Conservation (phyloP, 1,139 yeast species). For the Suhomyces ambrosiae region DNA sequence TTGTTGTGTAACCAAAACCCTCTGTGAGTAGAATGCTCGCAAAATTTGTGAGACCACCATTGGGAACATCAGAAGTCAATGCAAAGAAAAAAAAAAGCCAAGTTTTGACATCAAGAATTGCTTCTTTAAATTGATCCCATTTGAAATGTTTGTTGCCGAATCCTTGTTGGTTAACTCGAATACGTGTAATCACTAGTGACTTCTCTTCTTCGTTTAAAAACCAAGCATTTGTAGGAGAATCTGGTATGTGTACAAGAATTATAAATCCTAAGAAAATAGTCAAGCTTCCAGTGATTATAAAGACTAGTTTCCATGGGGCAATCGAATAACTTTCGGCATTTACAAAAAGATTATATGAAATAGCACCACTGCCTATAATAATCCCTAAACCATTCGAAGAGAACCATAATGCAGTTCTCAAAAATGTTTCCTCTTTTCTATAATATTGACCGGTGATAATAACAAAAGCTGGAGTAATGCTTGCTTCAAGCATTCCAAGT, state of each 20-base stretch:
- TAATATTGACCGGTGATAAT: slow-evolving; percentile 59
- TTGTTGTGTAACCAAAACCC: slow-evolving; percentile 46
- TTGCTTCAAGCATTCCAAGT: slow-evolving; percentile 58
- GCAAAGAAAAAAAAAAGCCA: slow-evolving; percentile 46
- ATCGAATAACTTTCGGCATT: slow-evolving; percentile 36
- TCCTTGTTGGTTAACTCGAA: slow-evolving; percentile 50
- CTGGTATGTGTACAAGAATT: slow-evolving; percentile 51
- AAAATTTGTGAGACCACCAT: slow-evolving; percentile 55
- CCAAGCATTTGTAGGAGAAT: slow-evolving; percentile 56
- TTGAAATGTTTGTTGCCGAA: slow-evolving; percentile 59
- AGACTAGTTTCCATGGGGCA: slow-evolving; percentile 50
- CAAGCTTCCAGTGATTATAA: slow-evolving; percentile 49
- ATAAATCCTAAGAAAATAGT: slow-evolving; percentile 49
- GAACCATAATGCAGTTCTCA: slow-evolving; percentile 52
- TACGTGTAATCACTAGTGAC: slow-evolving; percentile 33
- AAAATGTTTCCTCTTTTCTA: slow-evolving; percentile 50
- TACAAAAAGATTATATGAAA: slow-evolving; percentile 50
- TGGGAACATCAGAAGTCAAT: slow-evolving; percentile 48
- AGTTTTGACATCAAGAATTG: slow-evolving; percentile 48
- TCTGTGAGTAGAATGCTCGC: slow-evolving; percentile 49
- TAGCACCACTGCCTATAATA: slow-evolving; percentile 50
- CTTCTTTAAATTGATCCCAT: slow-evolving; percentile 54
- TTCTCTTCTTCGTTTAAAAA: slow-evolving; percentile 47
- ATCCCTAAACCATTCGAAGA: slow-evolving; percentile 55
- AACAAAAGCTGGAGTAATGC: slow-evolving; percentile 55